These are phyloP conservation scores for Physcomitrellopsis africana DNA, from an alignment of 225 moss, liverwort and hornwort genomes.

Conservation along the genomic window DNA sequence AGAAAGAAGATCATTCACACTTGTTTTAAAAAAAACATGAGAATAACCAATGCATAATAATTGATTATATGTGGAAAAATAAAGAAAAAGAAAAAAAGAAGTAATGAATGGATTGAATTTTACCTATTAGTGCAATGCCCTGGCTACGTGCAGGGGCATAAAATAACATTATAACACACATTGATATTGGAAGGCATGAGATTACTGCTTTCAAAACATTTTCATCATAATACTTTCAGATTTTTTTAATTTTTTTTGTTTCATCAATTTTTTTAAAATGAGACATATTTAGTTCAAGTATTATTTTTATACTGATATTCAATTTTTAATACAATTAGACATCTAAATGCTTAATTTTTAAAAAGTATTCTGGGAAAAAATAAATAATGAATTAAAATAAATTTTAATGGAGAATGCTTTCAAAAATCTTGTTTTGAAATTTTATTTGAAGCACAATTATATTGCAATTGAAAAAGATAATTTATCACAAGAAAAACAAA, in stretches of 20 bases:
- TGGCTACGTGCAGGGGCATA: conserved; percentile 70
- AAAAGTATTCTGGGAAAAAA: too few species aligned
- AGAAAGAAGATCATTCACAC: background rate
- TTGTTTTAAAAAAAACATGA: background rate
- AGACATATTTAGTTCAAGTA: too few species aligned
- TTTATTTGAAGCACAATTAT: too few species aligned
- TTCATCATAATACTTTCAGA: background rate
- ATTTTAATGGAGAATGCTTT: too few species aligned
- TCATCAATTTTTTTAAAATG: background rate
- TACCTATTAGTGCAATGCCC: conserved; percentile 66
- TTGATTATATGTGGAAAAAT: background rate
- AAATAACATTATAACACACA: conserved; percentile 65
- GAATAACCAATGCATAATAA: rapidly evolving
- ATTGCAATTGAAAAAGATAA: too few species aligned
- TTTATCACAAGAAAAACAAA: too few species aligned
- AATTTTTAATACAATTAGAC: too few species aligned
- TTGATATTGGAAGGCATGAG: conserved; percentile 49
- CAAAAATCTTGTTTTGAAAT: too few species aligned
- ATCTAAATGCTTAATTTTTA: too few species aligned
- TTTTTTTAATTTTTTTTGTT: background rate
- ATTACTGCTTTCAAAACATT: conserved; percentile 34
- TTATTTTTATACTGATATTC: too few species aligned
- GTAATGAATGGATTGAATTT: background rate
- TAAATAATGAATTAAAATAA: too few species aligned
- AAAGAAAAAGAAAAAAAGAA: too few species aligned